Conservation (phyloP, 192 early-diverging fungal genomes). For the Phycomyces blakesleeanus region DNA sequence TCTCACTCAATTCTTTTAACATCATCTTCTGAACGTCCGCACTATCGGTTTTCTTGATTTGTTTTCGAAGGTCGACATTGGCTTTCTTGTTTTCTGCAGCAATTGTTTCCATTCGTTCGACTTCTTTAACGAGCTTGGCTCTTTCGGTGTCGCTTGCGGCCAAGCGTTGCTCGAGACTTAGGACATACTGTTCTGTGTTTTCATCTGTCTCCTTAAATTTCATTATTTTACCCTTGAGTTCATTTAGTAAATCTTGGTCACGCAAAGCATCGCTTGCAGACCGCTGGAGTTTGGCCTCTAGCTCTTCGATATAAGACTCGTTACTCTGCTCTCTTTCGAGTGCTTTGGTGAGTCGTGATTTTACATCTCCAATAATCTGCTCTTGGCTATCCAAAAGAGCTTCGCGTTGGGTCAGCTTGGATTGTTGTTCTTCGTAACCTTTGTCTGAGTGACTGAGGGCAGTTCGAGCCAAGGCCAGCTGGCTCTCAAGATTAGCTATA, state of each 20-base stretch:
- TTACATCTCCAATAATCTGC: slow-evolving; percentile 40
- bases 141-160: slow-evolving; percentile 23
- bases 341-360: slow-evolving; percentile 38
- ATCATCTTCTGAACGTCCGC: slow-evolving; percentile 3
- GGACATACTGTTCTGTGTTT: slow-evolving; percentile 42
- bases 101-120: slow-evolving; percentile 21
- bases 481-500: slow-evolving; percentile 56
- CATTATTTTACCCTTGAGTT: slow-evolving; percentile 33
- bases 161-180: slow-evolving; percentile 35
- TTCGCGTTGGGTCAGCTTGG: slow-evolving; percentile 43
- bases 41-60: not conserved
- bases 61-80: slow-evolving; percentile 13
- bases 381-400: slow-evolving; percentile 39
- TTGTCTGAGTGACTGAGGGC: slow-evolving; percentile 51
- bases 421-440: slow-evolving; percentile 55
- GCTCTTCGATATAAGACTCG: slow-evolving; percentile 45
- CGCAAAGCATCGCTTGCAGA: slow-evolving; percentile 29
- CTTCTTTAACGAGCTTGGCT: not conserved
- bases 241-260: slow-evolving; percentile 36
- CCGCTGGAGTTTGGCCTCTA: slow-evolving; percentile 32
- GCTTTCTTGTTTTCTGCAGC: slow-evolving; percentile 9
- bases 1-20: slow-evolving; percentile 20
- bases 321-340: slow-evolving; percentile 46
- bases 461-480: slow-evolving; percentile 54
- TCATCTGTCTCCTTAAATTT: slow-evolving; percentile 55